A percentile compares a stretch with the other conserved stretches of the same genome.
phyloP scores from a whole-genome alignment of 106 monocot species.

The Acanthochlamys bracteata region DNA sequence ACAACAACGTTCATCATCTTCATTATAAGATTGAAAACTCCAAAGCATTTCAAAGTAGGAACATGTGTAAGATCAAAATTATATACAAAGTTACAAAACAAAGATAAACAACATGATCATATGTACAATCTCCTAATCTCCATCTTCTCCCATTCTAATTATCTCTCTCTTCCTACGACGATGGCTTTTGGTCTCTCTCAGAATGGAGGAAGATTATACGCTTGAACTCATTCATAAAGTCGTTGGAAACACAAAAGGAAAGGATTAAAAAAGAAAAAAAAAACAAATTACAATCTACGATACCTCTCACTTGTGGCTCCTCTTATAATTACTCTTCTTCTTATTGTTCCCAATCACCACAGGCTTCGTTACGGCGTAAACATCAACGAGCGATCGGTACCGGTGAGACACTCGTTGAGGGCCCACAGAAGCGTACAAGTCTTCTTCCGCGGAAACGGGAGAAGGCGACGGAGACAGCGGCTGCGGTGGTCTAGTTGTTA shows the following conservation, averaged over 20 bases:
- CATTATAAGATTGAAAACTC: no score
- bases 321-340: neutral
- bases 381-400: slow-evolving; percentile 20
- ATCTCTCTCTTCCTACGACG: no score
- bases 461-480: slow-evolving; percentile 5
- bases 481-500: slow-evolving; percentile 11
- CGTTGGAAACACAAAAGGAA: neutral
- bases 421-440: neutral
- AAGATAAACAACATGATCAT: no score
- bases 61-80: no score
- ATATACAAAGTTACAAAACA: no score
- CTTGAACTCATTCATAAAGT: neutral
- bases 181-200: no score
- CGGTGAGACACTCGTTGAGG: slow-evolving; percentile 11
- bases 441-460: slow-evolving; percentile 1
- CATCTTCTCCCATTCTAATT: no score
- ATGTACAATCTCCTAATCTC: no score
- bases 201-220: no score
- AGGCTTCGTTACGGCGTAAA: slow-evolving; percentile 25
- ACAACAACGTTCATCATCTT: no score
- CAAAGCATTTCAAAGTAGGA: no score
- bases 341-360: neutral
- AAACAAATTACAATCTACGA: neutral
- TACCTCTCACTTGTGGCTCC: neutral
- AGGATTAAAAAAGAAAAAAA: no score